Base-by-base conservation (phyloP, 306 rosid species). In the Prunus davidiana region DNA sequence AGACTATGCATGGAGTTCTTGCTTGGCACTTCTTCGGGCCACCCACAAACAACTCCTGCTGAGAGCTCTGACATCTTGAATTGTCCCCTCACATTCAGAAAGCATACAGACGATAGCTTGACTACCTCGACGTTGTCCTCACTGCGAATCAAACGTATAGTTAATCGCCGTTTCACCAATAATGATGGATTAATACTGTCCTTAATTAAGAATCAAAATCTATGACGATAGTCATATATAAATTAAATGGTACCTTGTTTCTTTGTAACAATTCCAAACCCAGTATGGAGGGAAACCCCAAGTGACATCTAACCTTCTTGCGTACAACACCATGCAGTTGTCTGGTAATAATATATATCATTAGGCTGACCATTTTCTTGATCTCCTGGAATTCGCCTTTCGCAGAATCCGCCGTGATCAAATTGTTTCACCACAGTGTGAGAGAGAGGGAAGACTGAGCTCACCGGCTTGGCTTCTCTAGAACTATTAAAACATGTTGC, bases 261-360 rank as follows among this genome's bases (percentile, higher is more conserved):
- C 75, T 25, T 73, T 73, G n/a, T 38, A 79, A 57, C 70, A 67
- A 38, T 79, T 57, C 83, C 75, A 79, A 56, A 1, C 7, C 78
- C 82, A 79, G 51, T 65, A 0, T 1, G 14, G 1, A 12, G 22
- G 55, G 3, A 0, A 0, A 2, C 38, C 49, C 79, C 65, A 73
- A 32, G 75, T 22, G 62, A 73, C 16, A 30, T 57, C 25, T 2
- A 73, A 62, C 6, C 18, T 19, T 56, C 78, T 79, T 73, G 83
- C 38, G 8, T 24, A 79, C 43, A 79, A 49, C 75, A 47, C 30
- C 14, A 65, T 43, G 57, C 38, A 46, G 3, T 67, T 38, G 30
- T 56, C 14, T 20, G 9, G 54, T 12, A 56, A 2, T 6, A 18
- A 50, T 4, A 50, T 15, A 50, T 14, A 18, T 27, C 14, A 14